phyloP scores from a whole-genome alignment of 1,139 yeast species.

The Blastobotrys proliferans region DNA sequence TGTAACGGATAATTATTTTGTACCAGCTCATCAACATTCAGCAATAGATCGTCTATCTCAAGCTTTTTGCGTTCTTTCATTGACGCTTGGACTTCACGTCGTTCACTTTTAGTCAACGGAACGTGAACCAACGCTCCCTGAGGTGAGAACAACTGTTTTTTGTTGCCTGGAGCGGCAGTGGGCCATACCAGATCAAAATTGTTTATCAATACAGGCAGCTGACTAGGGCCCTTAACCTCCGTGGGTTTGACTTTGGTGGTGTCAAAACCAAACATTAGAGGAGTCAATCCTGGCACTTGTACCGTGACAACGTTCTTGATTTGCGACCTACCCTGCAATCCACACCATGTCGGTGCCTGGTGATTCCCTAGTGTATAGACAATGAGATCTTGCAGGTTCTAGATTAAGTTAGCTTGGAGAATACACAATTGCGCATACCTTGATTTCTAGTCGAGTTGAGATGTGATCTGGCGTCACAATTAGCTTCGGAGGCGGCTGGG shows the following conservation, averaged over 20 bases:
- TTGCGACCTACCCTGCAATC: slow-evolving; percentile 39
- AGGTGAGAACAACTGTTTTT: slow-evolving; percentile 52
- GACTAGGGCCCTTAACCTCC: slow-evolving; percentile 25
- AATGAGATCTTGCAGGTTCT: slow-evolving; percentile 50
- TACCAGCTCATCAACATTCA: slow-evolving; percentile 45
- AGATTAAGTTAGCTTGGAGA: slow-evolving; percentile 8
- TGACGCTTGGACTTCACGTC: slow-evolving; percentile 26
- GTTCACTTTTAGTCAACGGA: slow-evolving; percentile 55
- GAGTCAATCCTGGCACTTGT: slow-evolving; percentile 63
- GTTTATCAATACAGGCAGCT: slow-evolving; percentile 39
- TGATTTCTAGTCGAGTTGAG: slow-evolving; percentile 18
- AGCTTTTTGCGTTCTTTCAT: slow-evolving; percentile 18
- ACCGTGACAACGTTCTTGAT: slow-evolving; percentile 56
- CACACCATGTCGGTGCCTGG: slow-evolving; percentile 25
- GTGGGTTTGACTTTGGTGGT: slow-evolving; percentile 19
- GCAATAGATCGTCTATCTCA: slow-evolving; percentile 50
- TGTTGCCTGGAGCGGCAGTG: slow-evolving; percentile 58
- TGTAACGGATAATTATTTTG: slow-evolving; percentile 61
- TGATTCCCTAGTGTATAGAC: slow-evolving; percentile 45
- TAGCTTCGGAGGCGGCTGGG: slow-evolving; percentile 27
- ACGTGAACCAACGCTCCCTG: slow-evolving; percentile 52
- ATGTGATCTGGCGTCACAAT: slow-evolving; percentile 24
- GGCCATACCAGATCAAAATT: slow-evolving; percentile 44
- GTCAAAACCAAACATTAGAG: slow-evolving; percentile 40
- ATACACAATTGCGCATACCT: slow-evolving; percentile 12